A percentile compares a stretch with the other conserved stretches of the same genome.
Evolutionary conservation across 2,329 filamentous ascomycete species (phyloP).

Genomic region (Trichoderma sp.): DNA sequence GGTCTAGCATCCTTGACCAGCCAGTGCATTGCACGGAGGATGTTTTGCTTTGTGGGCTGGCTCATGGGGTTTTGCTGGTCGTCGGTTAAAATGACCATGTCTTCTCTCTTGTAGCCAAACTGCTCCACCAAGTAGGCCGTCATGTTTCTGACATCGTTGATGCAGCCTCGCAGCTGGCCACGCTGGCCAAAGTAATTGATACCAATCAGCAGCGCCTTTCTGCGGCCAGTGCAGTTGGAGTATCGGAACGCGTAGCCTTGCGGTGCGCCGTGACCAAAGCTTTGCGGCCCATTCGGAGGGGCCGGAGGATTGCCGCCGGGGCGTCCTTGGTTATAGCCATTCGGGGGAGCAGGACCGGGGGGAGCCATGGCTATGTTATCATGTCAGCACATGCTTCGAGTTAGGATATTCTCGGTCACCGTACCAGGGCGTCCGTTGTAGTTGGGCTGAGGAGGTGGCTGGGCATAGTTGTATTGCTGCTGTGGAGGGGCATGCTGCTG

Average conservation of each 20-base stretch:
- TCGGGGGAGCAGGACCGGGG: constrained; percentile 12
- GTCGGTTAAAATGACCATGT: constrained; percentile 96
- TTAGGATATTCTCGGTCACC: background rate
- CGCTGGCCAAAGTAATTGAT: constrained; percentile 97
- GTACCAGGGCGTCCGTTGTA: constrained; percentile 47
- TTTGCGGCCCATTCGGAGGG: constrained; percentile 64
- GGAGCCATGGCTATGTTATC: constrained; percentile 22
- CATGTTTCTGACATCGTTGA: constrained; percentile 98
- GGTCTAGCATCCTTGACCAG: constrained; percentile 87
- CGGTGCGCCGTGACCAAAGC: constrained; percentile 78
- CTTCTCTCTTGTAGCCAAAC: constrained; percentile 89
- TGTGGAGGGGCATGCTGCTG: constrained; percentile 28
- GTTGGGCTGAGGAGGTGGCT: constrained; percentile 40
- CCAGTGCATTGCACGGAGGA: constrained; percentile 96
- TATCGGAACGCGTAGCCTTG: constrained; percentile 82
- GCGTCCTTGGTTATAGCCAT: constrained; percentile 38
- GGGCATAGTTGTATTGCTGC: constrained; percentile 33
- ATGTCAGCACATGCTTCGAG: constrained; percentile 14
- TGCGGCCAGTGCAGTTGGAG: constrained; percentile 80
- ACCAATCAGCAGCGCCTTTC: constrained; percentile 87
- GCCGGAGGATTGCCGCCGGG: constrained; percentile 38
- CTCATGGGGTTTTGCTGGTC: constrained; percentile 98
- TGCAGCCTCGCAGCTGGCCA: constrained; percentile 86
- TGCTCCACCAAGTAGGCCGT: constrained; percentile 82
- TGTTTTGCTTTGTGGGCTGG: constrained; percentile 93